These are phyloP conservation scores for Climacium dendroides DNA, from an alignment of 225 moss, liverwort and hornwort species.

Conservation along the genomic window DNA sequence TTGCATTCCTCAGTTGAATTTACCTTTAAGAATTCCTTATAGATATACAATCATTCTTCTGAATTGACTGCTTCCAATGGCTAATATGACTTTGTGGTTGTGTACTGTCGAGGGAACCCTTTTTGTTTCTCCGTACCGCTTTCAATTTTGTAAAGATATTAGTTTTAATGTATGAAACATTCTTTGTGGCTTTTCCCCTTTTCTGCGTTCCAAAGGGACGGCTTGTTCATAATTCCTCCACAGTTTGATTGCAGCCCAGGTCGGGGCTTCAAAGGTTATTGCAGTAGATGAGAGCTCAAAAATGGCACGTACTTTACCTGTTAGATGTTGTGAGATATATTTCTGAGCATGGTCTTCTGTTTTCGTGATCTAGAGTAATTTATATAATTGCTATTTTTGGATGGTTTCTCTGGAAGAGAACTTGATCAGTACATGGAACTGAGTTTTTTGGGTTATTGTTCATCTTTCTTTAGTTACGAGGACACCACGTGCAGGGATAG, in stretches of 20 bases:
- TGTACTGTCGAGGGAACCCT: neutral
- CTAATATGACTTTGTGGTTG: neutral
- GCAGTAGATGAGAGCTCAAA: neutral
- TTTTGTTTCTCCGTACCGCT: neutral
- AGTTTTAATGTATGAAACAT: neutral
- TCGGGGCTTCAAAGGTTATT: neutral
- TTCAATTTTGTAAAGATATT: neutral
- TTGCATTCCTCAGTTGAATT: neutral
- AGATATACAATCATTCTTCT: neutral
- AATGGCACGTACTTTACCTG: constrained; percentile 8
- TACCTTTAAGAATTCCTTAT: neutral
- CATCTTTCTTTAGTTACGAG: neutral
- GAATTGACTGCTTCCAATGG: neutral
- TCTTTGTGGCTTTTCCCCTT: neutral
- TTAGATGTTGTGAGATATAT: neutral
- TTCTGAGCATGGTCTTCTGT: neutral
- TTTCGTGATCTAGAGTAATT: neutral
- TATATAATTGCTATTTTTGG: neutral
- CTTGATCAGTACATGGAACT: neutral
- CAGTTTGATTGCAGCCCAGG: neutral
- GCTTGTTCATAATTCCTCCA: neutral
- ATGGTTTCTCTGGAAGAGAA: neutral
- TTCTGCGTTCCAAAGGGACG: neutral
- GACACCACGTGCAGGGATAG: neutral
- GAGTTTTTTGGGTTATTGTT: neutral